These are phyloP conservation scores for Yamadazyma laniorum DNA, from an alignment of 805 yeast genomes.

Conservation along the genomic window DNA sequence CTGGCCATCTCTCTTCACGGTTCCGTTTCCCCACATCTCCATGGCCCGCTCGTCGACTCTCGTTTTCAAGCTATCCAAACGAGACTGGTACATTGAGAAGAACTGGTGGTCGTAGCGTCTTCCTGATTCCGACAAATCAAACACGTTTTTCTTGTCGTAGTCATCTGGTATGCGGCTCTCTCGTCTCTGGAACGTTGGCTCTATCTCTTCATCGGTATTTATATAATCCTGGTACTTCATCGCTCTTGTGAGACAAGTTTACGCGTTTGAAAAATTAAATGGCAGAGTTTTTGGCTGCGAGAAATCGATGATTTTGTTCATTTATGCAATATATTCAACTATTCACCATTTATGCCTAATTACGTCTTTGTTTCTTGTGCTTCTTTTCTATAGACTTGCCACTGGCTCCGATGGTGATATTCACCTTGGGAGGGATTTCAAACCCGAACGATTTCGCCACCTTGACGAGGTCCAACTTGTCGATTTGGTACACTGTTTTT, in stretches of 20 bases:
- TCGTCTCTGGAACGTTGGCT: background rate
- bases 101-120: slow-evolving; percentile 41
- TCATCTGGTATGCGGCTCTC: slow-evolving; percentile 5
- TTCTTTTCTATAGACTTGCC: slow-evolving; percentile 59
- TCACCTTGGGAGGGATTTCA: slow-evolving; percentile 93
- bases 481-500: slow-evolving; percentile 95
- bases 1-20: slow-evolving; percentile 31
- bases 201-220: background rate
- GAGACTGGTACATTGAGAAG: slow-evolving; percentile 42
- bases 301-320: too few species aligned
- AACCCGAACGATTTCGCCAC: slow-evolving; percentile 96
- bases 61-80: slow-evolving; percentile 30
- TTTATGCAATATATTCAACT: background rate
- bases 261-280: too few species aligned
- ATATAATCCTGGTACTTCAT: slow-evolving; percentile 13
- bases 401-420: slow-evolving; percentile 92
- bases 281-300: too few species aligned
- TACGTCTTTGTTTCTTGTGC: slow-evolving; percentile 40
- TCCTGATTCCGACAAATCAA: slow-evolving; percentile 17
- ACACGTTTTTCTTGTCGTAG: slow-evolving; percentile 17
- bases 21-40: slow-evolving; percentile 55
- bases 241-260: too few species aligned
- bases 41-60: slow-evolving; percentile 34
- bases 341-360: background rate
- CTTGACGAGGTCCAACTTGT: slow-evolving; percentile 87